Evolutionary conservation across 768 basidiomycete species (phyloP), one percentile per base, ranked within the genome.

Genomic region (Coprinopsis marcescibilis): DNA sequence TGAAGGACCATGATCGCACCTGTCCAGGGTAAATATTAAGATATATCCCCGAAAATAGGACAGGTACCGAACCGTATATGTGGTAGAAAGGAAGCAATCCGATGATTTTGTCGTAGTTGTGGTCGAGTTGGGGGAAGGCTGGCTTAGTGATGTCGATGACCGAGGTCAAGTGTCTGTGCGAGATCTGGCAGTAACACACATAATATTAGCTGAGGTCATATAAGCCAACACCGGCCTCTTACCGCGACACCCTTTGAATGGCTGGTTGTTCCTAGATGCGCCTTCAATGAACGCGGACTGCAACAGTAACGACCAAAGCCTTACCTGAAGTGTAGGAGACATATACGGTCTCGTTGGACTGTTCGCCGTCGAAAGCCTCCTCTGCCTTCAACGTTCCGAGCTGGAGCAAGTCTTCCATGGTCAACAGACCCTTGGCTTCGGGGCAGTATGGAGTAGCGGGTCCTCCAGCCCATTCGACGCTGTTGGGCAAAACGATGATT

Each of bases 231-330:
- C 2, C 44, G 24, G 11, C 46, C 33, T 33, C 55, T 45, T 53
- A 74, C 75, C 67, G 75, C 72, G 15, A 76, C 73, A 44, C 75
- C 89, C 63, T 91, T 92, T 2, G 89, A 81, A 52, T 80, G 80
- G 1, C 88, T 85, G 0, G 85, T 88, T 1, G 88, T 90, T 3
- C 88, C 88, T 59, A 65, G 65, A 69, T 48, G 2, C 10, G 35
- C 7, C 8, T 36, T 36, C 35, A 36, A n/a, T n/a, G n/a, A n/a
- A n/a, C n/a, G n/a, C n/a, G n/a, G n/a, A n/a, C n/a, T n/a, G n/a
- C n/a, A n/a, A n/a, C n/a, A n/a, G n/a, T 37, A 5, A 41, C 54
- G 26, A 14, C 56, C 59, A n/a, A n/a, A 36, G 8, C 7, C 35
- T 36, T 17, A 36, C 35, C 60, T 30, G 71, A 73, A 52, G 70